Evolutionary conservation across 805 yeast species (phyloP).

Genomic region (Yarrowia deformans): DNA sequence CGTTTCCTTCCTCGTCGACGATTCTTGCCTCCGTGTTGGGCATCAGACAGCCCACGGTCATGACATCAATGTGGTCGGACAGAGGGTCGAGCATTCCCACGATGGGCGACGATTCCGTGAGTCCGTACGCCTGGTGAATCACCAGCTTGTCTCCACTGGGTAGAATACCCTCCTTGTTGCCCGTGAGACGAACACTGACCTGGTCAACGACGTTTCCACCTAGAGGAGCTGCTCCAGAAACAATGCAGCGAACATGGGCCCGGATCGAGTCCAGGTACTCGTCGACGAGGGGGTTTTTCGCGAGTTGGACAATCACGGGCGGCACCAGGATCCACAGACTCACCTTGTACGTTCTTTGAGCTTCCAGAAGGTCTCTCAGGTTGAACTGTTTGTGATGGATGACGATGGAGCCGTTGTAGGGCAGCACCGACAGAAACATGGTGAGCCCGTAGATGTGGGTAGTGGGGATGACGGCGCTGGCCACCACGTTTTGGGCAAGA

Average conservation of each 20-base stretch:
- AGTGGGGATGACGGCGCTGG: conserved; percentile 49
- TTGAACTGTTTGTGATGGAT: conserved; percentile 50
- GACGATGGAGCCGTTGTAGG: conserved; percentile 42
- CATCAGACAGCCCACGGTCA: conserved; percentile 32
- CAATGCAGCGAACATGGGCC: conserved; percentile 52
- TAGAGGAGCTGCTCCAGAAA: conserved; percentile 60
- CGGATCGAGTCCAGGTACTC: conserved; percentile 54
- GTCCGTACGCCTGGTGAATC: conserved; percentile 34
- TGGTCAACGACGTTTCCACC: conserved; percentile 36
- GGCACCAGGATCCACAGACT: conserved; percentile 54
- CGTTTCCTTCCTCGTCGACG: conserved; percentile 34
- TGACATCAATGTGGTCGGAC: conserved; percentile 30
- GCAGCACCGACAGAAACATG: conserved; percentile 43
- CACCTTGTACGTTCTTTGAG: conserved; percentile 49
- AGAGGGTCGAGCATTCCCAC: conserved; percentile 33
- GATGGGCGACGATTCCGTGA: conserved; percentile 24
- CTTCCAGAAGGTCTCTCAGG: conserved; percentile 46
- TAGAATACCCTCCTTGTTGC: conserved; percentile 25
- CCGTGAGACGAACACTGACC: conserved; percentile 15
- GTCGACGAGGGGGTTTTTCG: conserved; percentile 56
- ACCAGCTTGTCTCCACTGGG: conserved; percentile 23
- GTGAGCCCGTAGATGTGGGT: conserved; percentile 49
- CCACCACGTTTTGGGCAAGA: conserved; percentile 45
- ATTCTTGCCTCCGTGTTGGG: conserved; percentile 31
- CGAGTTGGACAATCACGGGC: conserved; percentile 56